phyloP scores from a whole-genome alignment of 2,329 filamentous ascomycete species.

The Trichophyton verrucosum region DNA sequence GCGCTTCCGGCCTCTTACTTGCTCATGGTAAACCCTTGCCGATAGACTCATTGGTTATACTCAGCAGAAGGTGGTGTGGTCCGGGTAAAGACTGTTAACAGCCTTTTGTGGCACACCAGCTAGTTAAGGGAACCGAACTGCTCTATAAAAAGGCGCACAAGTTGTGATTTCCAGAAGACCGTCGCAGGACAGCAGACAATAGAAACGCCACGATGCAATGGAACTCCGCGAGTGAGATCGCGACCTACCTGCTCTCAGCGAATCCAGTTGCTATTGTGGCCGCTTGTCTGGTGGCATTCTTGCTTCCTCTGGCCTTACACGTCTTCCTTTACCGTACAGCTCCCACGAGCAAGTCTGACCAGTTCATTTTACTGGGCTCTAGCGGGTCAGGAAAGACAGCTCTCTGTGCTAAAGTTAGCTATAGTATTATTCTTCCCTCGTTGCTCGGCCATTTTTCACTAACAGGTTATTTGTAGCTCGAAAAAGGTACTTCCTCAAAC shows the following conservation, averaged over 20 bases:
- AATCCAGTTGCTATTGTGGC: slow-evolving; percentile 44
- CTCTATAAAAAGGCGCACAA: not conserved
- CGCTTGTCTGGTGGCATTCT: slow-evolving; percentile 57
- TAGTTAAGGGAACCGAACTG: not conserved
- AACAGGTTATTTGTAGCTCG: slow-evolving; percentile 24
- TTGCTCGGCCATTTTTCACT: not conserved
- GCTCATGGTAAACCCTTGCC: not conserved
- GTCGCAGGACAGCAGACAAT: not conserved
- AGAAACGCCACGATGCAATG: slow-evolving; percentile 19
- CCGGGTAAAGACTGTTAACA: not conserved
- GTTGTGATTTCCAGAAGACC: not conserved
- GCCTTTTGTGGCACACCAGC: not conserved
- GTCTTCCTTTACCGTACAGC: slow-evolving; percentile 55
- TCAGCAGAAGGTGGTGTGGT: not conserved
- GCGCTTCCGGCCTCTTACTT: not conserved
- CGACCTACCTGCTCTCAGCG: slow-evolving; percentile 33
- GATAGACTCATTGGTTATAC: not conserved
- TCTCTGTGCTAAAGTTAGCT: slow-evolving; percentile 59
- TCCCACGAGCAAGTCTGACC: slow-evolving; percentile 51
- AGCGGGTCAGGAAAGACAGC: slow-evolving; percentile 78
- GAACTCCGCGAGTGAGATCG: slow-evolving; percentile 25
- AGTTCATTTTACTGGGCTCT: slow-evolving; percentile 70
- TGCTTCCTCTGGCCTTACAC: slow-evolving; percentile 67
- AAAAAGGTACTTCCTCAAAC: slow-evolving; percentile 30
- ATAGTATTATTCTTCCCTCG: not conserved